Evolutionary conservation across 257 asterid genomes (phyloP).

Genomic region (Solanum sitiens): DNA sequence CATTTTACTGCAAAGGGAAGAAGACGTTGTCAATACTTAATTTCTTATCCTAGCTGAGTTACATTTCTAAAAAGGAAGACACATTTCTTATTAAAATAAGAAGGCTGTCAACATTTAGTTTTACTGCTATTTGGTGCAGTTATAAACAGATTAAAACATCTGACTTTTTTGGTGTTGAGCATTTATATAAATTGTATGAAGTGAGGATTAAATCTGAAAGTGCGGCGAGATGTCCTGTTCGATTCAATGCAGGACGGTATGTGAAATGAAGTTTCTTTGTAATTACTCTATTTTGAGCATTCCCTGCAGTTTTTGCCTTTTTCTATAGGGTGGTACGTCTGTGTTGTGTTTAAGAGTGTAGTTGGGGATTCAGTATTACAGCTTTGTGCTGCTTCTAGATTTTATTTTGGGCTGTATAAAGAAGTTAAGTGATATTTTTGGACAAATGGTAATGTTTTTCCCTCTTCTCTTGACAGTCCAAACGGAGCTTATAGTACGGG

Average conservation of each 20-base stretch:
- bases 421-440: conserved; percentile 1
- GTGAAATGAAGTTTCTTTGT: neutral
- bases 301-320: neutral
- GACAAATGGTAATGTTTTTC: neutral
- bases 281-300: neutral
- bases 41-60: neutral
- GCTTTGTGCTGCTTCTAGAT: neutral
- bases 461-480: conserved; percentile 55
- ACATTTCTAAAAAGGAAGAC: neutral
- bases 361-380: neutral
- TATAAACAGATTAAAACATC: neutral
- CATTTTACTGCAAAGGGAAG: neutral
- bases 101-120: neutral
- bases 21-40: neutral
- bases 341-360: neutral
- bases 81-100: neutral
- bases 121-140: neutral
- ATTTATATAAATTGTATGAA: neutral
- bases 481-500: conserved; percentile 97
- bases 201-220: neutral
- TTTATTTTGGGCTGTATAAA: neutral
- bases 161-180: neutral
- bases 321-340: neutral
- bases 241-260: neutral
- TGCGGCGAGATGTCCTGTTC: neutral